Evolutionary conservation across 2,329 filamentous ascomycete species (phyloP).

Genomic region (Graphilbum fragrans): DNA sequence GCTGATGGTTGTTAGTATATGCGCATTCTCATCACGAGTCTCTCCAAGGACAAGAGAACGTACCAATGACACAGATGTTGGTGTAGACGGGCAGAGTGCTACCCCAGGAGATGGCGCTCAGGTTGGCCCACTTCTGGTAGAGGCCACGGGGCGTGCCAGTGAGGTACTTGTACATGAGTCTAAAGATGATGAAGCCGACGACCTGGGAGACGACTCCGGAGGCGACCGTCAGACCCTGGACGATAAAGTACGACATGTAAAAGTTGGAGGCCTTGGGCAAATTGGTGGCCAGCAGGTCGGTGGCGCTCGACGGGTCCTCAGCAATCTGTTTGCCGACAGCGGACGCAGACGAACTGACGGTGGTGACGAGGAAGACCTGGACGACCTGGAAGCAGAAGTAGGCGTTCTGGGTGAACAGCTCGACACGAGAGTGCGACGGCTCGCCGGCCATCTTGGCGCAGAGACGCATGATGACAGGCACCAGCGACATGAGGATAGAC

Average conservation of each 20-base stretch:
- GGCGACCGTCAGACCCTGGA: constrained; percentile 77
- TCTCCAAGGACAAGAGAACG: too few species aligned
- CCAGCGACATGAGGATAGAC: constrained; percentile 72
- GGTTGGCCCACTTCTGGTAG: constrained; percentile 63
- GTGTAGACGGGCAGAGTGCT: constrained; percentile 72
- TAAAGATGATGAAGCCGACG: constrained; percentile 60
- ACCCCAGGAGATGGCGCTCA: constrained; percentile 71
- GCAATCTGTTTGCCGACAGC: constrained; percentile 53
- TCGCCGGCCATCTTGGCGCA: constrained; percentile 72
- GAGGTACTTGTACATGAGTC: constrained; percentile 60
- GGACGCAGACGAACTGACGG: constrained; percentile 68
- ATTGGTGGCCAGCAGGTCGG: constrained; percentile 55
- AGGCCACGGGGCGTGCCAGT: constrained; percentile 70
- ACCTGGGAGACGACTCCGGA: constrained; percentile 61
- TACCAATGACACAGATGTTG: constrained; percentile 68
- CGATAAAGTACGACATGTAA: constrained; percentile 88
- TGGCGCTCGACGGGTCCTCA: constrained; percentile 46
- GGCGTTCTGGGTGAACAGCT: constrained; percentile 79
- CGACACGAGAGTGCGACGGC: constrained; percentile 66
- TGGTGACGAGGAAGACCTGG: constrained; percentile 78
- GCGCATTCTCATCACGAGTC: too few species aligned
- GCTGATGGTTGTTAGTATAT: constrained; percentile 19
- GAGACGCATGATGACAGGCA: constrained; percentile 72
- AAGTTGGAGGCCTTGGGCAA: constrained; percentile 84
- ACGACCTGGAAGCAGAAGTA: constrained; percentile 86